Base-by-base conservation (phyloP, 257 asterid genomes). In the Phtheirospermum japonicum region DNA sequence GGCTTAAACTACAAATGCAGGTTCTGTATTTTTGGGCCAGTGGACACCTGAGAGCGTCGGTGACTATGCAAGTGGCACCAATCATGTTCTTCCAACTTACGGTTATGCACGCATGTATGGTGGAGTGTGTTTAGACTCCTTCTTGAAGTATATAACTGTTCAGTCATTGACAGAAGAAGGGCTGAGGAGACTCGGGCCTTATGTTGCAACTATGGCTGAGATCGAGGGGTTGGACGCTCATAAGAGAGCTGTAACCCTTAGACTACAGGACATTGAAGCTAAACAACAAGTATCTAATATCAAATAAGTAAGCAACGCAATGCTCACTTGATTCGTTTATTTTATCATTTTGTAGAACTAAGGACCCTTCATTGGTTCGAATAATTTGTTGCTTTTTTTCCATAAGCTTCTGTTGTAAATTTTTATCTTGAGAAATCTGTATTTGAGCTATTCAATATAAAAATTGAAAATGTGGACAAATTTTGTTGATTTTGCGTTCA, bases 31-130 rank as follows among this genome's bases (percentile, higher is more conserved):
- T 79, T 68, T 87, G 79, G 93, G 96, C 63, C 84, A 57, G 57
- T 87, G 97, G 96, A 87, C 97, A 50, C 97, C 97, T 0, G 96
- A 90, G 81, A 90, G 97, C 40, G 96, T 85, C 12, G 97, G 97
- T 70, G 97, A 85, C 56, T 85, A 89, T 57, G 99, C 99, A 52
- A 89, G 99, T 43, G 97, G 99, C 56, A 89, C 96, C 14, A 93
- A 93, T 66, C 96, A 89, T 45, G 99, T 89, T 51, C 94, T 93
- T 76, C 97, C 99, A 39, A 92, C 99, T 7, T 93, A 93, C 8
- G 99, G 97, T 9, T 93, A 87, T 55, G 96, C 99, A 37, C 79
- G 94, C 39, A 93, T 89, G 97, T 93, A 93, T 11, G 72, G 97
- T 40, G 96, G 96, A 42, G 94, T 91, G 43, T 79, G 88, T 39